Conservation (phyloP, 768 basidiomycete genomes). For the Leucocoprinus birnbaumii region DNA sequence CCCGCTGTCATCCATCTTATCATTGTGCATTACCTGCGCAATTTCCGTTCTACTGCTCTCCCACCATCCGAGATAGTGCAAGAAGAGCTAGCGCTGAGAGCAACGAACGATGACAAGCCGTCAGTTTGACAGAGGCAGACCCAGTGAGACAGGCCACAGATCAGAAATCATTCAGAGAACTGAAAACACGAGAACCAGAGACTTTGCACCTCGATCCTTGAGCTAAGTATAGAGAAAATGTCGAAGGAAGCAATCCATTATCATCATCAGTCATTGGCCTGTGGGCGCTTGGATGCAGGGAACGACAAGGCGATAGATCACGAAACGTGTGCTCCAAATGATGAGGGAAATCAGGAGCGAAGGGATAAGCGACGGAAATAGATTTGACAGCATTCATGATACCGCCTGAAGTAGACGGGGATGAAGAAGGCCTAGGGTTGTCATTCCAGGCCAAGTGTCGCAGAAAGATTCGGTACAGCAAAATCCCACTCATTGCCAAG, state of each 20-base stretch:
- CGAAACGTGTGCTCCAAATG: neutral
- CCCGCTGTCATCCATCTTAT: conserved; percentile 4
- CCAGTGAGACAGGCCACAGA: too few relatives aligned
- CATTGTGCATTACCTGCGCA: neutral
- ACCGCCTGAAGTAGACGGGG: neutral
- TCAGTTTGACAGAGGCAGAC: too few relatives aligned
- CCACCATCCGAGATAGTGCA: neutral
- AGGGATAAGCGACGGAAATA: conserved; percentile 1
- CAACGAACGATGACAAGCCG: neutral
- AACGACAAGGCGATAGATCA: neutral
- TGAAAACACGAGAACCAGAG: too few relatives aligned
- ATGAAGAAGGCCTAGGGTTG: conserved; percentile 1
- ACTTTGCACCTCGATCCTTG: too few relatives aligned
- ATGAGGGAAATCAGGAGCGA: conserved; percentile 1
- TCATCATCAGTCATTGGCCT: too few relatives aligned
- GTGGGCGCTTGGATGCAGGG: too few relatives aligned
- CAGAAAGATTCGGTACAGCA: neutral
- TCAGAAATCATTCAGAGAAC: too few relatives aligned
- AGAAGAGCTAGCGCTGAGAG: neutral
- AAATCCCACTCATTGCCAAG: neutral
- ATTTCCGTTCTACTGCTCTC: neutral
- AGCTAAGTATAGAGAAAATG: too few relatives aligned
- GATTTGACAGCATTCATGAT: conserved; percentile 1
- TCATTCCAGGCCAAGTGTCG: neutral
- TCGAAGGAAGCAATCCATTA: too few relatives aligned